phyloP scores from a whole-genome alignment of 371 early-diverging fungal genomes.

The Haplosporangium sp. region DNA sequence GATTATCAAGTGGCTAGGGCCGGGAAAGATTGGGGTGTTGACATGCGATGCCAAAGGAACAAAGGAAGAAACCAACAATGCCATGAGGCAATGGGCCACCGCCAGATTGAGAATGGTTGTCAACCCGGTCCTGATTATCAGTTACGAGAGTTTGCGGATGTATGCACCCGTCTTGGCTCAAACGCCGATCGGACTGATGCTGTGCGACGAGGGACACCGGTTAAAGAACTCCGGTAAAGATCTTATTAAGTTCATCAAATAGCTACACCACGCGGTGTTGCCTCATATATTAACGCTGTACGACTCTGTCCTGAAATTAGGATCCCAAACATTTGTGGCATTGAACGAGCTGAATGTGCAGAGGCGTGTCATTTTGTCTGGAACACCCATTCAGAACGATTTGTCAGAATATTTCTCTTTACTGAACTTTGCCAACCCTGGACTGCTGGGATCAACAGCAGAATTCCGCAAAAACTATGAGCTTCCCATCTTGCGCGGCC shows the following conservation, averaged over 20 bases:
- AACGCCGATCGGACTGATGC: slow-evolving; percentile 89
- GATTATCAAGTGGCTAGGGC: slow-evolving; percentile 92
- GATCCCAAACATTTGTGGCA: slow-evolving; percentile 87
- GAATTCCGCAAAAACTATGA: slow-evolving; percentile 95
- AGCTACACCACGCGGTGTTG: background rate
- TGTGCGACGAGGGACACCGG: slow-evolving; percentile 98
- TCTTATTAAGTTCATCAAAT: background rate
- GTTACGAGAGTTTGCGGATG: slow-evolving; percentile 92
- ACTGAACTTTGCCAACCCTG: slow-evolving; percentile 95
- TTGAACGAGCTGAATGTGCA: slow-evolving; percentile 86
- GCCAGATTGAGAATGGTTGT: slow-evolving; percentile 85
- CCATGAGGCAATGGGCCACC: slow-evolving; percentile 84
- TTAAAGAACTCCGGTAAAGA: slow-evolving; percentile 86
- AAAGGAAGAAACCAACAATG: slow-evolving; percentile 85
- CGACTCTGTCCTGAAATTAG: slow-evolving; percentile 36
- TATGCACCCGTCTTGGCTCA: slow-evolving; percentile 79
- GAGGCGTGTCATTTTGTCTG: slow-evolving; percentile 93
- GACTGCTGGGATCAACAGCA: slow-evolving; percentile 89
- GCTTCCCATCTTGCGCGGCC: slow-evolving; percentile 91
- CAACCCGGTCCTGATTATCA: slow-evolving; percentile 93
- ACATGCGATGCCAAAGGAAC: slow-evolving; percentile 89
- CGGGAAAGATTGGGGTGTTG: slow-evolving; percentile 80
- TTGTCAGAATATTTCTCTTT: slow-evolving; percentile 95
- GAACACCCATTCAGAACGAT: slow-evolving; percentile 99
- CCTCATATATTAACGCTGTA: background rate